Percentiles rank a stretch among this genome's conserved stretches.
These are phyloP conservation scores for Lecanosticta acicola DNA, from an alignment of 2,329 filamentous ascomycete genomes.

Conservation along the genomic window DNA sequence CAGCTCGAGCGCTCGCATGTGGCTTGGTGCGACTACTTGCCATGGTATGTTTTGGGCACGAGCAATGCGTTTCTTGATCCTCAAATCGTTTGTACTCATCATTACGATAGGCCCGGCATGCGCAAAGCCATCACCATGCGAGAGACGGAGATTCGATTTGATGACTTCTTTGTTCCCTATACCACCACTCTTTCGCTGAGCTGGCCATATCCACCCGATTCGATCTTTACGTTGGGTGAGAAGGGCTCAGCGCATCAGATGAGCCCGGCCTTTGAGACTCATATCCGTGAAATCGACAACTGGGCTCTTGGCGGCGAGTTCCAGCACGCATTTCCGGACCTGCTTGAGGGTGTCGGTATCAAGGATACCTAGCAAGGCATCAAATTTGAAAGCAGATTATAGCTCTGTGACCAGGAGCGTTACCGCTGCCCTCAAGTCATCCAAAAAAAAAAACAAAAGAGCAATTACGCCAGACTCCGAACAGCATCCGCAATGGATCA, in stretches of 20 bases:
- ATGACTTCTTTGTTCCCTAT: constrained; percentile 78
- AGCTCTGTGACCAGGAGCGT: no score
- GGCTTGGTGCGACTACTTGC: constrained; percentile 75
- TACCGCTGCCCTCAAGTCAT: no score
- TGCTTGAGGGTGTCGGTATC: constrained; percentile 28
- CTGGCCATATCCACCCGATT: constrained; percentile 74
- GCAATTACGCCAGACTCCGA: no score
- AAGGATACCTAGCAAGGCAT: constrained; percentile 14
- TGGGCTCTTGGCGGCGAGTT: constrained; percentile 67
- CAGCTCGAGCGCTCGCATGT: constrained; percentile 67
- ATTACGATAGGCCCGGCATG: constrained; percentile 55
- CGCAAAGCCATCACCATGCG: constrained; percentile 55
- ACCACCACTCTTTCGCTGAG: constrained; percentile 71
- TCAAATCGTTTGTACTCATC: background rate
- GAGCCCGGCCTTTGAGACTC: constrained; percentile 80
- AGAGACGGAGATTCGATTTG: constrained; percentile 51
- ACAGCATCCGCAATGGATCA: no score
- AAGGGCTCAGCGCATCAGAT: constrained; percentile 57
- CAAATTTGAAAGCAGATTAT: no score
- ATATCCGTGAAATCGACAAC: constrained; percentile 68
- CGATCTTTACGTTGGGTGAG: constrained; percentile 51
- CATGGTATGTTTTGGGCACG: constrained; percentile 48
- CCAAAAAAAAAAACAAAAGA: no score
- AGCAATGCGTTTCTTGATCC: background rate
- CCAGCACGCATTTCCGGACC: constrained; percentile 25